Percentiles rank a stretch among this genome's conserved stretches.
phyloP scores from a whole-genome alignment of 345 rosid species.

The Dimocarpus longan region DNA sequence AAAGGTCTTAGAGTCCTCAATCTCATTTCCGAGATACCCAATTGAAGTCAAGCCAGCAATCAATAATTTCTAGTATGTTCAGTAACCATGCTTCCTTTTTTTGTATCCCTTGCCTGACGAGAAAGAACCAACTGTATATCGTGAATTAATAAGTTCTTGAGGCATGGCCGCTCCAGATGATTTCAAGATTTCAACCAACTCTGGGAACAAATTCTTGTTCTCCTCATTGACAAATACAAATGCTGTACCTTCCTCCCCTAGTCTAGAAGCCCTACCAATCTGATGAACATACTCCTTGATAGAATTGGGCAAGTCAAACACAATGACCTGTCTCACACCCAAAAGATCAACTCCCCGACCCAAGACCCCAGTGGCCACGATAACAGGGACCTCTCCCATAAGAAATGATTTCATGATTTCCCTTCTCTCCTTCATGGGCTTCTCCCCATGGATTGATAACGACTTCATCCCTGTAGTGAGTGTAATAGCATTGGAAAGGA shows the following conservation, averaged over 20 bases:
- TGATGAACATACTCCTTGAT: conserved; percentile 80
- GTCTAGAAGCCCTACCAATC: conserved; percentile 83
- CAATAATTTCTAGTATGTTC: conserved; percentile 16
- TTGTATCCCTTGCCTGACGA: conserved; percentile 46
- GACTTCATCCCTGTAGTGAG: conserved; percentile 74
- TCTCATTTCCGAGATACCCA: not conserved
- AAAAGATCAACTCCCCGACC: conserved; percentile 85
- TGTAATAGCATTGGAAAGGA: conserved; percentile 70
- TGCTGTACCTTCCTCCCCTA: conserved; percentile 76
- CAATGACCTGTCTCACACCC: conserved; percentile 79
- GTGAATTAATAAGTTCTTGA: conserved; percentile 61
- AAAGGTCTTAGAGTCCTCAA: not conserved
- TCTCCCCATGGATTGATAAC: conserved; percentile 87
- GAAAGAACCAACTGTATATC: conserved; percentile 31
- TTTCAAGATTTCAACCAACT: conserved; percentile 54
- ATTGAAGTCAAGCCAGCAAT: not conserved
- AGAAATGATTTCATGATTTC: conserved; percentile 67
- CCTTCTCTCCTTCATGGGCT: conserved; percentile 91
- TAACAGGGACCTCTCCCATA: conserved; percentile 70
- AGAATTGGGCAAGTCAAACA: conserved; percentile 90
- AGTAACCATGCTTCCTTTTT: conserved; percentile 63
- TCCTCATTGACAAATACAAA: conserved; percentile 73
- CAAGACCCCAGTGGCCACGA: conserved; percentile 84
- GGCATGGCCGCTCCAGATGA: conserved; percentile 79
- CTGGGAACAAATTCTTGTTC: conserved; percentile 63